A percentile compares a stretch with the other conserved stretches of the same genome.
Evolutionary conservation across 345 rosid species (phyloP).

Genomic region (Eucalyptus marginata): DNA sequence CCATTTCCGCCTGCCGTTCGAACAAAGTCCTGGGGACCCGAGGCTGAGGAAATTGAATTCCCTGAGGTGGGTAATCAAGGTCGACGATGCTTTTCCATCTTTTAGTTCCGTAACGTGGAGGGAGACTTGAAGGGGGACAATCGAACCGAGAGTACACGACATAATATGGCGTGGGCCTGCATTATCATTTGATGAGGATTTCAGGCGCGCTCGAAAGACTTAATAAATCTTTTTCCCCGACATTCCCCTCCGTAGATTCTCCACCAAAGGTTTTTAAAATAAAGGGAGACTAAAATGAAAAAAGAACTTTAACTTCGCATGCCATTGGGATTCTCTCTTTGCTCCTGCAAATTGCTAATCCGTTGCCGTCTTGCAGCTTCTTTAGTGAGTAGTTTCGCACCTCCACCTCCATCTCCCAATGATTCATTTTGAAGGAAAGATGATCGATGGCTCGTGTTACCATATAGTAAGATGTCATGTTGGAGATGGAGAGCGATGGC

Average conservation of each 20-base stretch:
- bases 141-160: not conserved
- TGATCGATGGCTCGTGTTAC: not conserved
- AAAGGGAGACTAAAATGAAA: not conserved
- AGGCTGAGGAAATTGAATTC: not conserved
- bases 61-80: not conserved
- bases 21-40: not conserved
- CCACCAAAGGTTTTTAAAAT: not conserved
- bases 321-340: not conserved
- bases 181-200: not conserved
- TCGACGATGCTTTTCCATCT: not conserved
- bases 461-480: not conserved
- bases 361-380: not conserved
- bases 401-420: not conserved
- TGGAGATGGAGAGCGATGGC: not conserved
- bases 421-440: not conserved
- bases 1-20: not conserved
- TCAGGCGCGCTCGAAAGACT: not conserved
- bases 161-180: not conserved
- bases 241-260: not conserved
- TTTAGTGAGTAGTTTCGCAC: not conserved
- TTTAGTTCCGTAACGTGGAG: not conserved
- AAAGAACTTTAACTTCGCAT: not conserved
- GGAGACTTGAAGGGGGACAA: not conserved
- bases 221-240: not conserved
- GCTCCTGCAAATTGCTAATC: not conserved